Evolutionary conservation across 306 rosid genomes (phyloP), one percentile per base, ranked within the genome.

Genomic region (Castanea sativa): DNA sequence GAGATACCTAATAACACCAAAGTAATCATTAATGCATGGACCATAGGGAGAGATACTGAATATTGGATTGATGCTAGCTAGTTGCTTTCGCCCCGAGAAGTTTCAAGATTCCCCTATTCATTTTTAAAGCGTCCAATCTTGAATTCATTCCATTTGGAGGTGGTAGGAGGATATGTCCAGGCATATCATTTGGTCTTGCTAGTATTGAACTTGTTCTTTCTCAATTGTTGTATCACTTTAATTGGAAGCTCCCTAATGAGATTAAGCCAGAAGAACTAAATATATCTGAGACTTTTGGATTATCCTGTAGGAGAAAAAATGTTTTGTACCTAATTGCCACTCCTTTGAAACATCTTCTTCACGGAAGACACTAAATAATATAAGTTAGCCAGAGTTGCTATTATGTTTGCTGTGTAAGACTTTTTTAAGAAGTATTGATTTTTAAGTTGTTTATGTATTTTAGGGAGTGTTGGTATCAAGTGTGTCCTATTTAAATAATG

Each of bases 21-120:
- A 20, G 76, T 78, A 2, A 20, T 84, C 8, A 30, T 86, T 8
- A 88, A 84, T 61, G 86, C 68, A 0, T 83, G 84, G 84, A 86
- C 81, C 16, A 75, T 86, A 2, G 87, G 84, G 38, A 89, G 87
- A 75, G 84, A 89, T 71, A 81, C 90, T 8, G 43, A 69, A 0
- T 53, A 68, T 3, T 86, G 86, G 86, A 43, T 1, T 29, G 86
- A 83, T 0, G 20, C 89, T 12, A 49, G 78, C n/a, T 68, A 55
- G 78, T 19, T 68, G 60, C 58, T 86, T 86, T 45, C 5, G 5
- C 12, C 80, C 85, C 2, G 60, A 70, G 73, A 69, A 73, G 32
- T 82, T 82, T 9, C 18, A 18, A 0, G 20, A 43, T 55, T 58
- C 61, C 13, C 19, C 60, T 1, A 20, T 61, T 38, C 71, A 72